Percentiles rank a stretch among this genome's conserved stretches.
Evolutionary conservation across 2,329 filamentous ascomycete genomes (phyloP).

Genomic region (Arthrobotrys megalospora): DNA sequence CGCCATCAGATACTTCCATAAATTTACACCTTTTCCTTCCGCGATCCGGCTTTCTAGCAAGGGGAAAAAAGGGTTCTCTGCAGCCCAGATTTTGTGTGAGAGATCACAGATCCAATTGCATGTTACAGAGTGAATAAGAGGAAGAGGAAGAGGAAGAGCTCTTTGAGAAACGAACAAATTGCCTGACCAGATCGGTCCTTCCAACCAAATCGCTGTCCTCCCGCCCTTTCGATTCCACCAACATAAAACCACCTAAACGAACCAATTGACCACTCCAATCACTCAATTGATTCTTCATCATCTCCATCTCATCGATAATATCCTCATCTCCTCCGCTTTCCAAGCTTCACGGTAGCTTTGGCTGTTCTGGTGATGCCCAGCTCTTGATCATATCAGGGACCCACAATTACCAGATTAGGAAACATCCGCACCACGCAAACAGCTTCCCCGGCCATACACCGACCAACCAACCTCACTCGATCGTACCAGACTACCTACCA

Average conservation of each 20-base stretch:
- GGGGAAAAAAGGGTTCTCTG: slow-evolving; percentile 30
- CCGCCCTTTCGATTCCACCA: slow-evolving; percentile 17
- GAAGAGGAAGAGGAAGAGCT: slow-evolving; percentile 16
- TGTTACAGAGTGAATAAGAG: slow-evolving; percentile 30
- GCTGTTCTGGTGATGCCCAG: not conserved
- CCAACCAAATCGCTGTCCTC: slow-evolving; percentile 19
- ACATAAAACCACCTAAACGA: slow-evolving; percentile 29
- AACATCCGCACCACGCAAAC: slow-evolving; percentile 6
- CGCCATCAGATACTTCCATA: slow-evolving; percentile 13
- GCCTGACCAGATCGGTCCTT: slow-evolving; percentile 1
- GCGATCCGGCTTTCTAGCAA: not conserved
- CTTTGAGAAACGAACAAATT: slow-evolving; percentile 22
- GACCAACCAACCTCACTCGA: slow-evolving; percentile 26
- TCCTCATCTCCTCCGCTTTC: slow-evolving; percentile 3
- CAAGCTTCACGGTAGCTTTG: not conserved
- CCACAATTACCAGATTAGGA: slow-evolving; percentile 26
- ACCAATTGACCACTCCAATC: slow-evolving; percentile 16
- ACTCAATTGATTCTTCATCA: slow-evolving; percentile 8
- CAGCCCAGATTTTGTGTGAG: slow-evolving; percentile 58
- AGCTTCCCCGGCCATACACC: slow-evolving; percentile 17
- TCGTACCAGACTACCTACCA: slow-evolving; percentile 14
- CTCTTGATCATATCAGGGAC: not conserved
- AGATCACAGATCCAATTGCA: slow-evolving; percentile 59
- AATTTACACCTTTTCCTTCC: slow-evolving; percentile 16
- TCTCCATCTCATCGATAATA: slow-evolving; percentile 14